Percentiles rank a stretch among this genome's conserved stretches.
Conservation (phyloP, 106 monocot species). For the Platanthera zijinensis region DNA sequence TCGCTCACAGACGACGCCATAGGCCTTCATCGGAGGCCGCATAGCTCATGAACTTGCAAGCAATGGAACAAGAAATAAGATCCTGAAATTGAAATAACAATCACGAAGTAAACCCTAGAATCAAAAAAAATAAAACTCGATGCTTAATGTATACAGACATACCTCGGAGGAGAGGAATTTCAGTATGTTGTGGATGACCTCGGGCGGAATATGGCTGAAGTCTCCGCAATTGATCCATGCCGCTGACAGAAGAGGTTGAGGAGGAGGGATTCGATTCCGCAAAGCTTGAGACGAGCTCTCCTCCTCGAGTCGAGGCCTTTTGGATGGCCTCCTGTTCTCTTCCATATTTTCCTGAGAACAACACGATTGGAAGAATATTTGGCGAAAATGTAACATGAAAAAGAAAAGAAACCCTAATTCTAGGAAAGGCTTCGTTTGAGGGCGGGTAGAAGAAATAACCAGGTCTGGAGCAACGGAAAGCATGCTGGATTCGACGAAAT, state of each 20-base stretch:
- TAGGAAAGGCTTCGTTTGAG: neutral
- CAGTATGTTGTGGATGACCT: constrained; percentile 82
- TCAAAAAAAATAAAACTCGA: too few relatives aligned
- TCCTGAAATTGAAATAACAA: constrained; percentile 34
- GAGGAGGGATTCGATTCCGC: neutral
- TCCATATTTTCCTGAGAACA: neutral
- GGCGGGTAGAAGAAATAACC: constrained; percentile 4
- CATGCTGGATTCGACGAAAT: constrained; percentile 88
- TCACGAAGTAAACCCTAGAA: neutral
- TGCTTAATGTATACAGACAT: neutral
- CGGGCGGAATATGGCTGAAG: constrained; percentile 72
- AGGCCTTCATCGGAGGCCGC: constrained; percentile 86
- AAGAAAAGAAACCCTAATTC: constrained; percentile 9
- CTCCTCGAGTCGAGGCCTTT: constrained; percentile 35
- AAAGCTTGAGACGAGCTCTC: constrained; percentile 1
- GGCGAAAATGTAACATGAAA: neutral
- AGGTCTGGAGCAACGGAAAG: constrained; percentile 27
- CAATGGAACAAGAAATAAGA: constrained; percentile 75
- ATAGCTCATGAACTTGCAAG: constrained; percentile 63
- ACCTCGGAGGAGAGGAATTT: constrained; percentile 99
- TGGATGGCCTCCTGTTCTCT: constrained; percentile 18
- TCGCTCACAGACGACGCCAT: constrained; percentile 88
- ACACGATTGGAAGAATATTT: neutral
- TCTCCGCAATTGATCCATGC: constrained; percentile 38
- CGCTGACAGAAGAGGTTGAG: neutral